A percentile compares a stretch with the other conserved stretches of the same genome.
Conservation (phyloP, 2,329 filamentous ascomycete genomes). For the Myriosclerotinia duriaeana region DNA sequence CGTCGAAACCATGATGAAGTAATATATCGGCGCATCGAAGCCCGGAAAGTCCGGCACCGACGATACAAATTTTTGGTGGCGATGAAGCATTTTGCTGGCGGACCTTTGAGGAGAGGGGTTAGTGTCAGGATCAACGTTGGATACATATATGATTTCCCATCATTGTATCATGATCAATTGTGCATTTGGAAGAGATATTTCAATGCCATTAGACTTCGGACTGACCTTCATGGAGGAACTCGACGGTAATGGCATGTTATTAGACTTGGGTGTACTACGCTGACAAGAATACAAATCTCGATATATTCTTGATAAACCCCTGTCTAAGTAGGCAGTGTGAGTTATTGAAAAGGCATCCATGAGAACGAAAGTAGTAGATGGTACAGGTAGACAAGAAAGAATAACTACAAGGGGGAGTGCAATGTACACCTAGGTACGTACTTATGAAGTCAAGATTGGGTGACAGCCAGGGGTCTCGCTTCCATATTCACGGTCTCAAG, state of each 20-base stretch:
- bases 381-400: not conserved
- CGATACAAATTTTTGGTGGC: conserved; percentile 42
- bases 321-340: conserved; percentile 33
- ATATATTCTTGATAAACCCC: conserved; percentile 32
- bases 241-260: not conserved
- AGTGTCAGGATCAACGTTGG: not conserved
- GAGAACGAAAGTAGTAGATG: not conserved
- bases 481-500: not conserved
- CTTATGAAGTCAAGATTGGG: not conserved
- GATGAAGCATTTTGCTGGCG: not conserved
- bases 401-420: too few relatives aligned
- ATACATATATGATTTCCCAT: not conserved
- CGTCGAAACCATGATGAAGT: conserved; percentile 51
- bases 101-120: conserved; percentile 2
- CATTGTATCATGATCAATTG: not conserved
- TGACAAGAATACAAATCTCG: conserved; percentile 33
- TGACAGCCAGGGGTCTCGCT: conserved; percentile 1
- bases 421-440: not conserved
- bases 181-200: not conserved
- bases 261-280: not conserved
- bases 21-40: conserved; percentile 57
- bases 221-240: not conserved
- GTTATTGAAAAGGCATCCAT: conserved; percentile 33
- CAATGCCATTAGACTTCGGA: not conserved
- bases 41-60: conserved; percentile 58